Evolutionary conservation across 805 yeast species (phyloP).

Genomic region (Pichia sporocuriosa): DNA sequence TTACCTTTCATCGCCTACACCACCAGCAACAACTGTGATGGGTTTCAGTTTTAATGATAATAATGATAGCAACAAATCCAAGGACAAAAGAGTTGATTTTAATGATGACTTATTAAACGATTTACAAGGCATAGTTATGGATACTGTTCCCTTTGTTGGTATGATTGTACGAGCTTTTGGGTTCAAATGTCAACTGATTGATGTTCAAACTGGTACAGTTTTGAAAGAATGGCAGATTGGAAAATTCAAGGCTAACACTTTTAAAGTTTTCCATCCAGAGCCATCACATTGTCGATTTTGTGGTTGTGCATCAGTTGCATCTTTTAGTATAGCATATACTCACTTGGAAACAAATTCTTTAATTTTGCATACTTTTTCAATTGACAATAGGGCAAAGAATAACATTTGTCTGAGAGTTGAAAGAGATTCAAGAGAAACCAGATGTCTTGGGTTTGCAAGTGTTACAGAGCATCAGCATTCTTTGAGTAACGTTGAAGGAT

Average conservation of each 20-base stretch:
- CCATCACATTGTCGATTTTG: constrained; percentile 88
- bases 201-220: constrained; percentile 71
- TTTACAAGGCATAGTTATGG: constrained; percentile 30
- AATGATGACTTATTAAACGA: constrained; percentile 13
- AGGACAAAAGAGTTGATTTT: constrained; percentile 7
- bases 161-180: constrained; percentile 59
- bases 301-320: constrained; percentile 76
- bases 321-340: constrained; percentile 68
- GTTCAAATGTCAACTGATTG: constrained; percentile 57
- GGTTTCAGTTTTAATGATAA: background rate
- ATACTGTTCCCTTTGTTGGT: constrained; percentile 63
- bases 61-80: background rate
- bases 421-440: constrained; percentile 85
- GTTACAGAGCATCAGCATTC: constrained; percentile 66
- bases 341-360: constrained; percentile 49
- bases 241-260: constrained; percentile 49
- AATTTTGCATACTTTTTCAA: constrained; percentile 65
- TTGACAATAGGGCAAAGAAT: constrained; percentile 68
- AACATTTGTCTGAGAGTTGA: constrained; percentile 83
- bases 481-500: constrained; percentile 59
- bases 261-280: constrained; percentile 71
- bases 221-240: constrained; percentile 57
- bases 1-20: background rate
- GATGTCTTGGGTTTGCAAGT: constrained; percentile 80
- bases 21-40: background rate